Conservation (phyloP, 177 flowering plant species). For the Telopea speciosissima region DNA sequence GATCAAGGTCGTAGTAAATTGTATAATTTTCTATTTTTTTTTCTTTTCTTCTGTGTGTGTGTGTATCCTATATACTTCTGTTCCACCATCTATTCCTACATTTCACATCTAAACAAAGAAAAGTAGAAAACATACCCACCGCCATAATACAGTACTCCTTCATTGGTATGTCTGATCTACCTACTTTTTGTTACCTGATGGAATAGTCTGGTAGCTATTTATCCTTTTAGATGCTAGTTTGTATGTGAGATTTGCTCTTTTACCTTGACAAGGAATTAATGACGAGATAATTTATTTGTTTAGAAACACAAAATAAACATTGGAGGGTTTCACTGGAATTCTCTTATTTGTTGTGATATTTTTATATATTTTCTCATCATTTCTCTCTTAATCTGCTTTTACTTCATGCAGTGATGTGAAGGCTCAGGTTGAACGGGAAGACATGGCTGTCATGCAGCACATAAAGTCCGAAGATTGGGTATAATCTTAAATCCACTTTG, state of each 20-base stretch:
- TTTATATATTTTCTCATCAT: not conserved
- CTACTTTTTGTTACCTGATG: not conserved
- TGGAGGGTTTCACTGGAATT: not conserved
- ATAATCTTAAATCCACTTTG: conserved; percentile 17
- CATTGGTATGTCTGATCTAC: not conserved
- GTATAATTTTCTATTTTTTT: too few species aligned
- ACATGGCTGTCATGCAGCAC: conserved; percentile 46
- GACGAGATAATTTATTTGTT: not conserved
- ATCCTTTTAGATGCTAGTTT: not conserved
- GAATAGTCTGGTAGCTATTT: not conserved
- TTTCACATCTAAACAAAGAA: too few species aligned
- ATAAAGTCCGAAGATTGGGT: conserved; percentile 83
- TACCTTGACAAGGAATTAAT: not conserved
- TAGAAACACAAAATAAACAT: not conserved
- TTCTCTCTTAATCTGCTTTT: not conserved
- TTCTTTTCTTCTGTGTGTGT: too few species aligned
- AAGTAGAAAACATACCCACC: not conserved
- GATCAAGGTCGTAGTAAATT: too few species aligned
- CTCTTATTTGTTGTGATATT: not conserved
- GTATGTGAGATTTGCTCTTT: not conserved
- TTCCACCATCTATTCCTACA: too few species aligned
- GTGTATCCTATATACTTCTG: too few species aligned
- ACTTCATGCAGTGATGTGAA: conserved; percentile 37
- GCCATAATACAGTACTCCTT: too few species aligned
- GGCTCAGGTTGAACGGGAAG: conserved; percentile 84